phyloP scores from a whole-genome alignment of 306 rosid species.

The Dryas drummondii region DNA sequence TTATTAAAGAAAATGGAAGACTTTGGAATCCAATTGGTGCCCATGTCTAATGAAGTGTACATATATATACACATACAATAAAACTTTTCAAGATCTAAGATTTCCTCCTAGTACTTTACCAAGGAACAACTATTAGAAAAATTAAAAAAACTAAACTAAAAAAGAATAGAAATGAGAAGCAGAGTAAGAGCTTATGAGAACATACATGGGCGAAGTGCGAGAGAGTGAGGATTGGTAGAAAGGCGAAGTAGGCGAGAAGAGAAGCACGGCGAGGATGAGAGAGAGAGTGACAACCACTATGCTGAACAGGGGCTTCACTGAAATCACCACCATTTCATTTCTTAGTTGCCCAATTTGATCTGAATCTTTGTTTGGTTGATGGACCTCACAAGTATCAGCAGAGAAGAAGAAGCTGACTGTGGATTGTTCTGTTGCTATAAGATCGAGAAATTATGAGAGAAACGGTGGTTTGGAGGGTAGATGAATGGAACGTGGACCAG shows the following conservation, averaged over 20 bases:
- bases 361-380: not conserved
- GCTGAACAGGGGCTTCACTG: constrained; percentile 63
- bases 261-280: constrained; percentile 38
- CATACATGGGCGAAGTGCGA: constrained; percentile 40
- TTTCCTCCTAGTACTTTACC: not conserved
- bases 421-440: not conserved
- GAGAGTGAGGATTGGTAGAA: constrained; percentile 35
- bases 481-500: not conserved
- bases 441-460: not conserved
- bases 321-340: constrained; percentile 53
- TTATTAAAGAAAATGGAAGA: not conserved
- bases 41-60: not conserved
- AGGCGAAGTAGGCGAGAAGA: constrained; percentile 48
- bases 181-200: not conserved
- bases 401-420: not conserved
- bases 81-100: not conserved
- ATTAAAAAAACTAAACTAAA: not conserved
- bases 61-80: not conserved
- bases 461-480: not conserved
- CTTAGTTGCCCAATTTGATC: not conserved
- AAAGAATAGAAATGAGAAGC: not conserved
- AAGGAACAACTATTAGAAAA: not conserved
- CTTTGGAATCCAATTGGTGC: not conserved
- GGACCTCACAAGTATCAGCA: not conserved
- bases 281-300: constrained; percentile 45